These are phyloP conservation scores for Acacia acuminata DNA, from an alignment of 306 rosid species.

Conservation along the genomic window DNA sequence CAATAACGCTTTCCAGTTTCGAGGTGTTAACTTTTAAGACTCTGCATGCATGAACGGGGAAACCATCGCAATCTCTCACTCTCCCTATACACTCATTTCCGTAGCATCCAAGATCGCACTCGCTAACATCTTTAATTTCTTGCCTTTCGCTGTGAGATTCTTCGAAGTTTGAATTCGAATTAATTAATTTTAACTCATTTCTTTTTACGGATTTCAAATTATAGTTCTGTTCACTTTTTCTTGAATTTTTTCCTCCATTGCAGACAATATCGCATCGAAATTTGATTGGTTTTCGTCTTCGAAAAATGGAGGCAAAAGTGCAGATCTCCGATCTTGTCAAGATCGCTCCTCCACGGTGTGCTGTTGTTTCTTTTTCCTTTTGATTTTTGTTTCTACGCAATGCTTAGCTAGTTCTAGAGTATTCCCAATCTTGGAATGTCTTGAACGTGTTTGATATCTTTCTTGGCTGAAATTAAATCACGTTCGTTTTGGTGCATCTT, in stretches of 20 bases:
- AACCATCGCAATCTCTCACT: background rate
- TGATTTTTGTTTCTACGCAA: background rate
- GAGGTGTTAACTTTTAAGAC: slow-evolving; percentile 4
- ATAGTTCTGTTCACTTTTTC: background rate
- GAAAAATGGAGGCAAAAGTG: slow-evolving; percentile 20
- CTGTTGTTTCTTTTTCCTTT: background rate
- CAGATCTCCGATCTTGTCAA: slow-evolving; percentile 15
- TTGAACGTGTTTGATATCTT: background rate
- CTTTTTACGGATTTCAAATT: background rate
- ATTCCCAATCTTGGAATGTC: background rate
- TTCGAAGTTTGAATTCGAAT: background rate
- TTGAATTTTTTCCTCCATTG: background rate
- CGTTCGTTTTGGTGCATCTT: background rate
- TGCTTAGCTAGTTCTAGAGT: slow-evolving; percentile 12
- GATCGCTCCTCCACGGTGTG: slow-evolving; percentile 16
- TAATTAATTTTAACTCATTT: background rate
- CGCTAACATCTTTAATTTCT: background rate
- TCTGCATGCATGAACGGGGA: slow-evolving; percentile 17
- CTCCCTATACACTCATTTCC: background rate
- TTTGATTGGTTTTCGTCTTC: background rate
- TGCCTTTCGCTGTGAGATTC: background rate
- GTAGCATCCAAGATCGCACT: background rate
- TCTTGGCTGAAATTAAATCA: background rate
- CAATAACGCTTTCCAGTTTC: background rate
- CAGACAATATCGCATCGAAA: background rate